phyloP scores from a whole-genome alignment of 805 yeast species.

The Komagataella populi region DNA sequence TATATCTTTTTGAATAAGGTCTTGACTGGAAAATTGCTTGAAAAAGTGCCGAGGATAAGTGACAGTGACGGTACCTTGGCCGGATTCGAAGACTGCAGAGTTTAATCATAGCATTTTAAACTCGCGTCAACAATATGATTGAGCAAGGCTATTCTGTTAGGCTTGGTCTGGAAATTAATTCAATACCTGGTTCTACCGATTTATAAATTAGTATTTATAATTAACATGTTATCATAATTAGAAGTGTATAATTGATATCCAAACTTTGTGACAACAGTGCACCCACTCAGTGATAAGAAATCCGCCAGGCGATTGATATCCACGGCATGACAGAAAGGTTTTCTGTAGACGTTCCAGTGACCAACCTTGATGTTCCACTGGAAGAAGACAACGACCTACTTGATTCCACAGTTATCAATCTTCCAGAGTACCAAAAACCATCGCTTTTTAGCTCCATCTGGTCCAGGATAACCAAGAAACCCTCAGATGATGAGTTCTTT shows the following conservation, averaged over 20 bases:
- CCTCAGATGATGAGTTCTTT: not conserved
- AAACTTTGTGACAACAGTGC: not conserved
- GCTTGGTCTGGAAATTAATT: too few relatives aligned
- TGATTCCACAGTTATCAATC: constrained; percentile 1
- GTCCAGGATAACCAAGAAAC: not conserved
- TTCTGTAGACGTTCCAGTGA: constrained; percentile 38
- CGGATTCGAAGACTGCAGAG: not conserved
- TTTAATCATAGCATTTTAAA: not conserved
- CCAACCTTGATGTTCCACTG: constrained; percentile 29
- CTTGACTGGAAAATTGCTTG: not conserved
- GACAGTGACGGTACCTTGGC: not conserved
- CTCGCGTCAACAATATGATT: not conserved
- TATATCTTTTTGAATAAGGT: not conserved
- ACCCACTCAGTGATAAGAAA: not conserved
- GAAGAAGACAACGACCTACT: constrained; percentile 16
- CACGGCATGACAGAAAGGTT: constrained; percentile 4
- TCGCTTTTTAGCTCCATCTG: constrained; percentile 1
- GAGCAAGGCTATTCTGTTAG: not conserved
- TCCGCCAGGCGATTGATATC: not conserved
- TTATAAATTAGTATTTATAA: too few relatives aligned
- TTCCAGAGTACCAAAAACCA: constrained; percentile 11
- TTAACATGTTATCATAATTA: too few relatives aligned
- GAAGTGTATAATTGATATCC: not conserved
- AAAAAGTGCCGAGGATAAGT: not conserved
- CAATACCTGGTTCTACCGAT: too few relatives aligned